Conservation (phyloP, 495 filamentous ascomycete species). For the Schizothecium vesticola region DNA sequence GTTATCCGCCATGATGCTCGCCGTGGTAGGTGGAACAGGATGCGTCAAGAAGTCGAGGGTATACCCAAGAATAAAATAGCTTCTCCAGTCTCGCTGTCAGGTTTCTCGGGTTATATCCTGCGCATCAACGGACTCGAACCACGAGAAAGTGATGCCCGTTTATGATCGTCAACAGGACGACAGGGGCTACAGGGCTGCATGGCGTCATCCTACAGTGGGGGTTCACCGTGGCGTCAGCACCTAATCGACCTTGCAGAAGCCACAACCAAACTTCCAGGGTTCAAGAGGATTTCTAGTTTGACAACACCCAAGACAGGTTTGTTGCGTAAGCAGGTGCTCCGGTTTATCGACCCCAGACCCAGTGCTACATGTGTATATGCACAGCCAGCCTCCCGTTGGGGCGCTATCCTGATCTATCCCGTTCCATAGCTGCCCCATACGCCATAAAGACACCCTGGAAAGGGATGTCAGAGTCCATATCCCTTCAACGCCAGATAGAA, state of each 20-base stretch:
- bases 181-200: background rate
- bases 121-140: background rate
- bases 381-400: background rate
- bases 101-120: background rate
- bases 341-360: background rate
- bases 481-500: background rate
- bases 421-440: background rate
- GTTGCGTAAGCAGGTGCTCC: background rate
- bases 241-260: background rate
- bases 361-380: background rate
- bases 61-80: background rate
- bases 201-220: background rate
- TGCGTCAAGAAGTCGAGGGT: background rate
- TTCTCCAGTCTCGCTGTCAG: background rate
- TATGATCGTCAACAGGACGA: background rate
- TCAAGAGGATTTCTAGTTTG: background rate
- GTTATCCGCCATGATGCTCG: background rate
- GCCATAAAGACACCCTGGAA: background rate
- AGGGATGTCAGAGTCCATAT: background rate
- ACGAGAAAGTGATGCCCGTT: background rate
- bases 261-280: background rate
- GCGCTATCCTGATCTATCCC: background rate
- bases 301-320: background rate
- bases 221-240: background rate
- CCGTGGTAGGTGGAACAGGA: background rate